Base-by-base conservation (phyloP, 2,329 filamentous ascomycete genomes). In the Hypomyces rosellus region DNA sequence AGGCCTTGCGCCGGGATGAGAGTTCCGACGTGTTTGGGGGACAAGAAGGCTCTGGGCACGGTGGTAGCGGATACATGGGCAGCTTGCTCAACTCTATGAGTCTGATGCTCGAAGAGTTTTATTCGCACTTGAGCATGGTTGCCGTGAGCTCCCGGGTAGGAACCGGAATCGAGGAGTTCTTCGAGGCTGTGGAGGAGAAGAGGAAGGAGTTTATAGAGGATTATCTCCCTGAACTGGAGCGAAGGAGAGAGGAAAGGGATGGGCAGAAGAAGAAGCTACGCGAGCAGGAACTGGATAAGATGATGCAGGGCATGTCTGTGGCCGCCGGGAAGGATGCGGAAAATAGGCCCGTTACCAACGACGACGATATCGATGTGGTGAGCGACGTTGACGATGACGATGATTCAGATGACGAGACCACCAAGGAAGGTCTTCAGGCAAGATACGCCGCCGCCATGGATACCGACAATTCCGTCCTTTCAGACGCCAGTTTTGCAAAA, bases 31-130 rank as follows among this genome's bases (percentile, higher is more conserved):
- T 81, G 1, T 87, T 90, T 62, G 88, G 87, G 12, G 84, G 86
- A 13, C 76, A 79, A 25, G 89, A 90, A 58, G 84, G 81, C 9
- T 76, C 78, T 39, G 80, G 79, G 7, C 80, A 81, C 11, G 81
- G 84, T 5, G 90, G 90, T 11, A 93, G 86, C 59, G 93, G 93
- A 13, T 99, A 99, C 72, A 97, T 99, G 93, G 86, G 88, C 49
- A 95, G 88, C 57, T 72, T 97, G 49, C 77, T 99, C 47, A 97
- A 96, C 75, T 96, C 89, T 63, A 99, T 99, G 93, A 96, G 89
- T 63, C 74, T 97, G 54, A 89, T 99, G 79, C 75, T 99, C 34
- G 93, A 99, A 63, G 93, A 99, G 66, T 99, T 99, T 64, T 99
- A 99, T 69, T 85, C 89, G 37, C 90, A 97, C 63, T 74, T 99